Evolutionary conservation across 2,329 filamentous ascomycete species (phyloP), one percentile per base, ranked within the genome.

Genomic region (Aspergillus tubingensis): DNA sequence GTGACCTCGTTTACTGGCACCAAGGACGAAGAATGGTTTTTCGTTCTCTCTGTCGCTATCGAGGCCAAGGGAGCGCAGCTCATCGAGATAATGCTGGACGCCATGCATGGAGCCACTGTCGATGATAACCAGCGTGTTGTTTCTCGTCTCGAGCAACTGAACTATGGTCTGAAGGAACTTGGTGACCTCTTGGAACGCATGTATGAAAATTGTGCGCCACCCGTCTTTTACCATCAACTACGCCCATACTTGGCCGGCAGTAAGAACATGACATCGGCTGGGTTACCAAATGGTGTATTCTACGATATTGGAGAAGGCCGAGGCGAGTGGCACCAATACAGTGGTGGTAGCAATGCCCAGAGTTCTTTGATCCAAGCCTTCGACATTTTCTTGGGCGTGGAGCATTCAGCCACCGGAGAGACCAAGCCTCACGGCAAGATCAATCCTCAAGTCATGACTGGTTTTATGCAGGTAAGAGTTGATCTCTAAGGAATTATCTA

Each of bases 281-380:
- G 82, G 3, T 67, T 84, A 30, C 81, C 82, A 0, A 74, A 77
- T 5, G 82, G 82, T 10, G 79, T 85, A 2, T 84, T 82, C 63
- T 85, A 83, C 63, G 81, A 84, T 56, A 71, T 80, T 41, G 82
- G 81, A 3, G 66, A 80, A 7, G 80, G 79, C 0, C 74, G 76
- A 39, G 82, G 81, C 1, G 70, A 78, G 11, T 85, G 81, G 81
- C 74, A 76, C 19, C 79, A 82, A 53, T 81, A 83, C 59, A 79
- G 81, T 32, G 83, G 83, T 2, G 83, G 83, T 0, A 84, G 82
- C 62, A 85, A 85, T 65, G 83, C 81, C 0, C 83, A 85, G 65
- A 84, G 81, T 69, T 83, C 82, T 0, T 63, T 85, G 49, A 77
- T 85, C 3, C 83, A 85, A 52, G 80, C 83, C 19, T 82, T 83